These are phyloP conservation scores for Flaveria sonorensis DNA, from an alignment of 129 eudicot genomes.

Conservation along the genomic window DNA sequence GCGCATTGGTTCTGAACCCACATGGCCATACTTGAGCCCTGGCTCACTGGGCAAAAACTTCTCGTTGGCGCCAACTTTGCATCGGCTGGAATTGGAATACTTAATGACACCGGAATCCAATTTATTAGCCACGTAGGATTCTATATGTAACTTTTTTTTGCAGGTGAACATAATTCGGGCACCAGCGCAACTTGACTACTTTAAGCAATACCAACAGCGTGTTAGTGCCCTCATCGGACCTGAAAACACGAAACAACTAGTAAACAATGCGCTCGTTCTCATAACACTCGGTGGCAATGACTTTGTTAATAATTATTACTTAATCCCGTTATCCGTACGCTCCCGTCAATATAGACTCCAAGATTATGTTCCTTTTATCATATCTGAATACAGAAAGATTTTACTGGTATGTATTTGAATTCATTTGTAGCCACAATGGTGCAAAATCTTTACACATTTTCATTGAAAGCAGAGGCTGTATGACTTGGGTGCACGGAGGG, in stretches of 20 bases:
- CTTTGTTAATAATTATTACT: slow-evolving; percentile 73
- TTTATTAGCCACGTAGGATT: neutral
- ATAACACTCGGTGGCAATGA: slow-evolving; percentile 79
- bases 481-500: slow-evolving; percentile 72
- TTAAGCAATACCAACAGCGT: slow-evolving; percentile 53
- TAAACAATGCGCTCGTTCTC: slow-evolving; percentile 53
- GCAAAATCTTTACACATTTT: neutral
- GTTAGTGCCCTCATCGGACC: slow-evolving; percentile 51
- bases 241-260: slow-evolving; percentile 30
- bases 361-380: slow-evolving; percentile 47
- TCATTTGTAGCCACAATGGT: slow-evolving; percentile 5
- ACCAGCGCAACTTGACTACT: slow-evolving; percentile 50
- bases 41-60: slow-evolving; percentile 55
- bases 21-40: slow-evolving; percentile 74
- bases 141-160: no score
- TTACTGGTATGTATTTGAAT: slow-evolving; percentile 37
- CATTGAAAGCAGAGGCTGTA: slow-evolving; percentile 55
- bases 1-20: slow-evolving; percentile 54
- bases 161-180: slow-evolving; percentile 64
- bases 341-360: slow-evolving; percentile 57
- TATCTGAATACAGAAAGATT: slow-evolving; percentile 61
- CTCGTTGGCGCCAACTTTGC: slow-evolving; percentile 81
- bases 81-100: slow-evolving; percentile 75
- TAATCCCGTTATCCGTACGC: slow-evolving; percentile 59
- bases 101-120: slow-evolving; percentile 73